Base-by-base conservation (phyloP, 441 rosid genomes). In the Jatropha multifida region DNA sequence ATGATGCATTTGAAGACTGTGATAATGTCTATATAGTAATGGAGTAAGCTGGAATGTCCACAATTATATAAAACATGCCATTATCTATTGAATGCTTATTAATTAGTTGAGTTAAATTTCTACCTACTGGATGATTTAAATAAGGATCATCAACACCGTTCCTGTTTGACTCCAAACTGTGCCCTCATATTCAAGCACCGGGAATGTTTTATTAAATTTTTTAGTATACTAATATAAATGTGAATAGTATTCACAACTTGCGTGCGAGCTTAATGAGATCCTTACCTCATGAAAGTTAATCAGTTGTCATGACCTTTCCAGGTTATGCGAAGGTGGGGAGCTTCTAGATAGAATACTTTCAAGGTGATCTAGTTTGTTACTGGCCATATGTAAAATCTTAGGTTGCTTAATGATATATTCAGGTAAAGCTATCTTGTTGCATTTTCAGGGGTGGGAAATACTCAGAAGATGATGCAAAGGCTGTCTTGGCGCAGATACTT, bases 281-380 rank as follows among this genome's bases (percentile, higher is more conserved):
- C 49, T 74, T 64, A 63, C 51, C 15, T 38, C 13, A 64, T 64
- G 4, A 55, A 58, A 44, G 46, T 76, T 68, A 49, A 38, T 75
- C 68, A 64, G 15, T 69, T 13, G 44, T 17, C 9, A 58, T 74
- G 55, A 23, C 77, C 65, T 72, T 80, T 88, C 80, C 94, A 96
- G 99, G 93, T 86, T 96, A 78, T 96, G 99, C 81, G 97, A 88
- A 86, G 99, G 99, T 80, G 99, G 99, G 74, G 99, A 94, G 82
- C 98, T 96, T 18, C 86, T 96, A 52, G 99, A 96, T 83, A 92
- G 92, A 86, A 96, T 96, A 84, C 92, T 96, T 60, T 85, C 97
- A 69, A 92, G 98, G 98, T 96, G 58, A 74, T 77, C 60, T 55
- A 51, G 74, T 26, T 61, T 20, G 56, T 58, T 11, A 41, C 52